Evolutionary conservation across 768 basidiomycete species (phyloP), one percentile per base, ranked within the genome.

Genomic region (Termitomyces sp.): DNA sequence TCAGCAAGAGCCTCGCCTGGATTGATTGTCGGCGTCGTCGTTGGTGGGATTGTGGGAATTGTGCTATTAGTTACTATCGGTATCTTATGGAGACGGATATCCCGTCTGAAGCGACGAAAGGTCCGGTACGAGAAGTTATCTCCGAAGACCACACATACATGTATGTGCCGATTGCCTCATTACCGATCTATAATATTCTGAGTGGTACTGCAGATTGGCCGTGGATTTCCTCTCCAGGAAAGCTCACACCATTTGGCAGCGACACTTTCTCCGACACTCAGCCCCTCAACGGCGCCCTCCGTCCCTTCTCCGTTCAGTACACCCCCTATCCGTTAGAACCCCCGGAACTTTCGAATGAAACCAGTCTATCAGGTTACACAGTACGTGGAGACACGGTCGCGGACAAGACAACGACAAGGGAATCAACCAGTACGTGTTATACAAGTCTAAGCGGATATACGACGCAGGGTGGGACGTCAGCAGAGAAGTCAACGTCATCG

Each of bases 381-480:
- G n/a, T 34, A 18, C 41, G 49, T 14, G 56, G 49, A 44, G 49
- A 44, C 37, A 43, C 47, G 20, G 13, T 29, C 18, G 39, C 47
- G 10, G 48, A 42, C 18, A 56, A 56, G 31, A 41, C 56, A 34
- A 20, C 31, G 16, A 9, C 29, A n/a, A 48, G 18, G 22, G 41
- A 50, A 14, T 42, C 56, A 7, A 41, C 34, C 16, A 31, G 4
- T 20, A 56, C 56, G 32, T n/a, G n/a, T 20, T 26, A 4, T 20
- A 49, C 56, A 29, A 56, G 56, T 26, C 20, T 32, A 20, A 56
- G 56, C 12, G 56, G 56, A 29, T 56, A 50, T 26, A 56, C 46
- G 48, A 49, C 39, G 5, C 37, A 27, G 20, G 57, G 52, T 39
- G 57, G 57, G 18, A 53, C 57, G 2, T 58, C 22, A 20, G 52